phyloP scores from a whole-genome alignment of 225 moss, liverwort and hornwort species.

The Pleurozium schreberi region DNA sequence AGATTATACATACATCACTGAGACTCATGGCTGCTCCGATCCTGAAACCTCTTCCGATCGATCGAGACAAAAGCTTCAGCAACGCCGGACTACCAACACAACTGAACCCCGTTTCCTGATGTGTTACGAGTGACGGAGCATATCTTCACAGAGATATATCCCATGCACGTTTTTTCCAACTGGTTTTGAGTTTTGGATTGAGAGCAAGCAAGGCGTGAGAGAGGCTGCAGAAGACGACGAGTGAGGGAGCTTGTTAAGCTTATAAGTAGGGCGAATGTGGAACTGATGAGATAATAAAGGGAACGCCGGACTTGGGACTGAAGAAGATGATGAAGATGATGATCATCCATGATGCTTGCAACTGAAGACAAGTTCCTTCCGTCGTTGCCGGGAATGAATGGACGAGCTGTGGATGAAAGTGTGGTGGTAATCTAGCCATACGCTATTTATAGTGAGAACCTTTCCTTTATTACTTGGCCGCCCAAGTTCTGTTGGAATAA shows the following conservation, averaged over 20 bases:
- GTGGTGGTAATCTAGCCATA: slow-evolving; percentile 1
- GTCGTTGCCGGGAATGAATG: background rate
- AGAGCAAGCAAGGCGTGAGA: background rate
- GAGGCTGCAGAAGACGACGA: background rate
- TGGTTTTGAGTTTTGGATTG: background rate
- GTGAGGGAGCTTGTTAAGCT: background rate
- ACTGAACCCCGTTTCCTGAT: background rate
- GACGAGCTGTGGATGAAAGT: background rate
- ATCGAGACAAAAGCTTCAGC: background rate
- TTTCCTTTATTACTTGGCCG: background rate
- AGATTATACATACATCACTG: slow-evolving; percentile 7
- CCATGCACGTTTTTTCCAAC: background rate
- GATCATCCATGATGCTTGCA: background rate
- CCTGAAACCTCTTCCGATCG: background rate
- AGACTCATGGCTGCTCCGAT: slow-evolving; percentile 7
- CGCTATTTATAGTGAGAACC: background rate
- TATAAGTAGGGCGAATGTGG: background rate
- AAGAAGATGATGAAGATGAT: too few relatives aligned
- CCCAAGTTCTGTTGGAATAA: background rate
- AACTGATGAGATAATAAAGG: background rate
- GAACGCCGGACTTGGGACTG: too few relatives aligned
- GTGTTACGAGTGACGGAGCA: background rate
- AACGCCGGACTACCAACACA: background rate
- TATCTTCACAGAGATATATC: background rate
- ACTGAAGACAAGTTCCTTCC: too few relatives aligned